Conservation (phyloP, 306 rosid genomes). For the Quillaja saponaria region DNA sequence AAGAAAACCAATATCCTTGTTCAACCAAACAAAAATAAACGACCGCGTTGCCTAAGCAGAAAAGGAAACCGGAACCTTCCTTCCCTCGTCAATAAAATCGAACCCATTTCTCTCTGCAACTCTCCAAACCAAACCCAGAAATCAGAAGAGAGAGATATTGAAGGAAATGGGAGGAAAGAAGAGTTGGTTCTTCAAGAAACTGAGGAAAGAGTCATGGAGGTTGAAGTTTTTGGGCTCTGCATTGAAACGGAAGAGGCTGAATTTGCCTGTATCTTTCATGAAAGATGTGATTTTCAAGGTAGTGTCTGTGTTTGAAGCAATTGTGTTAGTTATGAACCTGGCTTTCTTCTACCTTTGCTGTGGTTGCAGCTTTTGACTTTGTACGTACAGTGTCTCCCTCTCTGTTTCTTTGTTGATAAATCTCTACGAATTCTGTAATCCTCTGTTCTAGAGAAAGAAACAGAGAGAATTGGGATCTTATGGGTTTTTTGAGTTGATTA, state of each 20-base stretch:
- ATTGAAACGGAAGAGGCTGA: slow-evolving; percentile 52
- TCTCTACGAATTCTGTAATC: background rate
- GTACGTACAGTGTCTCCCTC: background rate
- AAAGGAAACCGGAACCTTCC: background rate
- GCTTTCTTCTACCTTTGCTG: slow-evolving; percentile 62
- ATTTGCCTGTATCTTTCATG: slow-evolving; percentile 45
- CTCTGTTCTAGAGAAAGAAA: background rate
- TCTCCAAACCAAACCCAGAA: background rate
- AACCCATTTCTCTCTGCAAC: background rate
- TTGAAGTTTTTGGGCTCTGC: slow-evolving; percentile 49
- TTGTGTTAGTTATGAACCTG: slow-evolving; percentile 40
- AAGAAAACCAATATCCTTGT: background rate
- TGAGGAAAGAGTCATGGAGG: slow-evolving; percentile 46
- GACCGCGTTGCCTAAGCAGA: slow-evolving; percentile 21
- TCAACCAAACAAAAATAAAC: background rate
- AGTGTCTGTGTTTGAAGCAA: slow-evolving; percentile 57
- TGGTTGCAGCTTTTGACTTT: slow-evolving; percentile 59
- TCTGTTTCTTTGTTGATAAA: background rate
- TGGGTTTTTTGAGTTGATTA: too few species aligned
- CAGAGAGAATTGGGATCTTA: too few species aligned
- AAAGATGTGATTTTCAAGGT: slow-evolving; percentile 58
- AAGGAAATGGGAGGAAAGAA: slow-evolving; percentile 38
- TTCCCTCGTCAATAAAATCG: slow-evolving; percentile 22
- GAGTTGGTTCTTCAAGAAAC: slow-evolving; percentile 49
- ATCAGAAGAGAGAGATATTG: background rate